Conservation (phyloP, 441 rosid genomes). For the Mallotus repandus region DNA sequence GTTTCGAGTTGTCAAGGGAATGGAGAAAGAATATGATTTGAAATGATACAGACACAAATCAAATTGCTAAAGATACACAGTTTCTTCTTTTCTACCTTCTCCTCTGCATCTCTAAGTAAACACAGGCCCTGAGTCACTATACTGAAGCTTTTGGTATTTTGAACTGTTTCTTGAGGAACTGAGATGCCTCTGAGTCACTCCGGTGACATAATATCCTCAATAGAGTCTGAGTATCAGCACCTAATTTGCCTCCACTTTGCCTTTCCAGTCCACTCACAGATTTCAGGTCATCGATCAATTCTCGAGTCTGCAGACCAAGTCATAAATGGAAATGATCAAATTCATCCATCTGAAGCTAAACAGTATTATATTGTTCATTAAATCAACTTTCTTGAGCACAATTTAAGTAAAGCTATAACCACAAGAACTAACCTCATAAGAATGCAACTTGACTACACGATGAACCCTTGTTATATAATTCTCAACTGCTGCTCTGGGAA, state of each 20-base stretch:
- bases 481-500: conserved; percentile 96
- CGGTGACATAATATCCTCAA: conserved; percentile 82
- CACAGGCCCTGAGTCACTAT: conserved; percentile 1
- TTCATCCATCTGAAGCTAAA: background rate
- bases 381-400: background rate
- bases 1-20: background rate
- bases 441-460: conserved; percentile 67
- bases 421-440: conserved; percentile 69
- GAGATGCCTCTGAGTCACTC: conserved; percentile 79
- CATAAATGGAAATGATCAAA: background rate
- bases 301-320: conserved; percentile 64
- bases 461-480: conserved; percentile 88
- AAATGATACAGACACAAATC: background rate
- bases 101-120: background rate
- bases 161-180: conserved; percentile 91
- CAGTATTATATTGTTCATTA: no score
- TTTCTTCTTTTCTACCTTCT: background rate
- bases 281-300: conserved; percentile 73
- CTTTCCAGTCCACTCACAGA: conserved; percentile 54
- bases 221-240: conserved; percentile 77
- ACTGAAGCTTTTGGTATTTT: conserved; percentile 73
- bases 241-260: conserved; percentile 66
- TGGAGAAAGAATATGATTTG: conserved; percentile 6
- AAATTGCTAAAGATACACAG: conserved; percentile 11
- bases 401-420: background rate